Evolutionary conservation across 2,329 filamentous ascomycete species (phyloP).

Genomic region (Penicillium decumbens): DNA sequence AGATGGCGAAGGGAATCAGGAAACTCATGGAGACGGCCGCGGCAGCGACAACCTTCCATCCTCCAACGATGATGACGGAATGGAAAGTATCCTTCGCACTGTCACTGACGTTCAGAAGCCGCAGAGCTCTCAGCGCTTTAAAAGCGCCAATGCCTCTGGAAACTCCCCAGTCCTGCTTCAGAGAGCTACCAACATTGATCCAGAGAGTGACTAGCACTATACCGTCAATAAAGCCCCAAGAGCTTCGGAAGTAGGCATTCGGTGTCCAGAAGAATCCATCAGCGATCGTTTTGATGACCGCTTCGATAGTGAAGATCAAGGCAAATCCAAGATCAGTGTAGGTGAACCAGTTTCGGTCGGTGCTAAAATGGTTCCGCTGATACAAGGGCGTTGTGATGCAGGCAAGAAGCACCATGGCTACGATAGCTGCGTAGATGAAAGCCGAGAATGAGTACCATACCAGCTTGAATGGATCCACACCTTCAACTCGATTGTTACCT

Average conservation of each 20-base stretch:
- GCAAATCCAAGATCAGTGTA: slow-evolving; percentile 92
- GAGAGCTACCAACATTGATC: slow-evolving; percentile 83
- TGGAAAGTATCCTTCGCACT: slow-evolving; percentile 95
- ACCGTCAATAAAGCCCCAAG: slow-evolving; percentile 94
- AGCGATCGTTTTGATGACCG: slow-evolving; percentile 84
- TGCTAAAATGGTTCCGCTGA: slow-evolving; percentile 76
- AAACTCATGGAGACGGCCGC: slow-evolving; percentile 92
- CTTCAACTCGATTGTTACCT: slow-evolving; percentile 80
- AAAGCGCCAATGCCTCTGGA: slow-evolving; percentile 92
- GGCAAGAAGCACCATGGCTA: slow-evolving; percentile 95
- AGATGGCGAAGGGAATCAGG: slow-evolving; percentile 93
- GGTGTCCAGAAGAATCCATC: slow-evolving; percentile 96
- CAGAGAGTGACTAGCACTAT: slow-evolving; percentile 88
- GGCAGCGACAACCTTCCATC: slow-evolving; percentile 87
- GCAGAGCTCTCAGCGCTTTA: slow-evolving; percentile 87
- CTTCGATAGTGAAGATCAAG: slow-evolving; percentile 77
- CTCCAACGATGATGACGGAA: slow-evolving; percentile 87
- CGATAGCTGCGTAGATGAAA: slow-evolving; percentile 87
- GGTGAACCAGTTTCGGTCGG: slow-evolving; percentile 82
- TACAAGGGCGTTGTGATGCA: slow-evolving; percentile 93
- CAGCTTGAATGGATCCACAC: slow-evolving; percentile 79
- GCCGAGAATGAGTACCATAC: slow-evolving; percentile 92
- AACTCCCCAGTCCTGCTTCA: slow-evolving; percentile 75
- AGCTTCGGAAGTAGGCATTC: slow-evolving; percentile 92
- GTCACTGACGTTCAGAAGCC: slow-evolving; percentile 91